These are phyloP conservation scores for Solanum lignicaule DNA, from an alignment of 257 asterid species.

Conservation along the genomic window DNA sequence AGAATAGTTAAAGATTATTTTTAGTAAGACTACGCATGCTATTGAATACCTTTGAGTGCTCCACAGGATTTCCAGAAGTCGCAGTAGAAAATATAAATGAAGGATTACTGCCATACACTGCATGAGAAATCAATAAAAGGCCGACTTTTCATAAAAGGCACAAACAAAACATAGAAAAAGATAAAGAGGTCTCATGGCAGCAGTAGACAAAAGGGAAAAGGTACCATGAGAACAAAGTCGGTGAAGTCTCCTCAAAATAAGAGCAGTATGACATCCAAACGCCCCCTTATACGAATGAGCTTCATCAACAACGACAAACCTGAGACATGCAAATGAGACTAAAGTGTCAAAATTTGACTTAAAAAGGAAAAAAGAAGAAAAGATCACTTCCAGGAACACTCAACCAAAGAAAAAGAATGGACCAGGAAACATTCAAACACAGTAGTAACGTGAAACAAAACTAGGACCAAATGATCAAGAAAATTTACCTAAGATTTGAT, in stretches of 20 bases:
- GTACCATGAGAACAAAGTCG: slow-evolving; percentile 89
- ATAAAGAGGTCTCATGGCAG: neutral
- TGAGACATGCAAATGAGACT: slow-evolving; percentile 7
- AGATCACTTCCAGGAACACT: neutral
- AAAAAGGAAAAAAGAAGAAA: neutral
- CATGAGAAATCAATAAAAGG: slow-evolving; percentile 28
- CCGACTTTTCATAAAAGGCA: neutral
- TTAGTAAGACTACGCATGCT: neutral
- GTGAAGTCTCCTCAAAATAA: slow-evolving; percentile 82
- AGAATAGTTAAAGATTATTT: neutral
- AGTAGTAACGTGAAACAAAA: neutral
- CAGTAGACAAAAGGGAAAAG: slow-evolving; percentile 3
- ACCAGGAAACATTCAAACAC: neutral
- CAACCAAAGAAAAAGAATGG: neutral
- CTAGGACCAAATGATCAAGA: neutral
- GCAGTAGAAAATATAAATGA: slow-evolving; percentile 92
- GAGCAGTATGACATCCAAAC: slow-evolving; percentile 90
- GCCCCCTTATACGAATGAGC: slow-evolving; percentile 91
- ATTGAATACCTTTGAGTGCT: slow-evolving; percentile 74
- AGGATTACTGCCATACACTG: slow-evolving; percentile 88
- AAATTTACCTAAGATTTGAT: slow-evolving; percentile 67
- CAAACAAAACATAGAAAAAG: slow-evolving; percentile 1
- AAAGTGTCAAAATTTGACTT: neutral
- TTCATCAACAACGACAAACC: slow-evolving; percentile 83
- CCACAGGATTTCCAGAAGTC: slow-evolving; percentile 88